Conservation (phyloP, 225 moss, liverwort and hornwort genomes). For the Rhytidiadelphus loreus region DNA sequence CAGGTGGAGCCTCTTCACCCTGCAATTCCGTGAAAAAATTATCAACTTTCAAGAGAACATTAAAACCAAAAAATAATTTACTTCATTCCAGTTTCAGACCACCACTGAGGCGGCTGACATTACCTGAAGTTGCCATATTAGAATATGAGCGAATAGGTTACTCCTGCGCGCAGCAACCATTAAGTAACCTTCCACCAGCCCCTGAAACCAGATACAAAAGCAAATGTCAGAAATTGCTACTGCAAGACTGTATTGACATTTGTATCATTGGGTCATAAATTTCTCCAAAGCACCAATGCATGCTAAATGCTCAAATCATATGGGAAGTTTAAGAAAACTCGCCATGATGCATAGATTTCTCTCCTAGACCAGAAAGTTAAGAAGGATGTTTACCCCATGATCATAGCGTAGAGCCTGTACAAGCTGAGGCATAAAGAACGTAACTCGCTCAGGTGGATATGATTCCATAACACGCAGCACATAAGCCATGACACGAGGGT, state of each 20-base stretch:
- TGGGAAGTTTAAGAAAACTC: neutral
- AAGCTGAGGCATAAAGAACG: conserved; percentile 96
- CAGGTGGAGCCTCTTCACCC: conserved; percentile 80
- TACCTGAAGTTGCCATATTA: conserved; percentile 97
- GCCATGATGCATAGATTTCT: neutral
- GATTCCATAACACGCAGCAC: conserved; percentile 82
- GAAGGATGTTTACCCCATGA: conserved; percentile 39
- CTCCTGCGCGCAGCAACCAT: conserved; percentile 69
- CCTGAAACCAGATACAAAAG: conserved; percentile 27
- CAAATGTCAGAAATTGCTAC: neutral
- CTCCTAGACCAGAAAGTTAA: neutral
- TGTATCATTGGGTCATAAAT: neutral
- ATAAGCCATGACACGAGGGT: conserved; percentile 81
- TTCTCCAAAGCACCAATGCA: neutral
- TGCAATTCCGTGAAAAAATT: conserved; percentile 5
- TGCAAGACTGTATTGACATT: neutral
- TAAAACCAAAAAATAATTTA: neutral
- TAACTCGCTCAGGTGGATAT: conserved; percentile 82
- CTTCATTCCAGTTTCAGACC: neutral
- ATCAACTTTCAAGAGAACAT: neutral
- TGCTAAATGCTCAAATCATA: neutral
- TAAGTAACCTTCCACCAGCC: conserved; percentile 80
- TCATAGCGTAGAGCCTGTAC: conserved; percentile 86
- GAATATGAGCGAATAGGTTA: conserved; percentile 75
- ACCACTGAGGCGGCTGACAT: neutral